Percentiles rank a stretch among this genome's conserved stretches.
Evolutionary conservation across 306 rosid genomes (phyloP).

Genomic region (Astragalus membranaceus): DNA sequence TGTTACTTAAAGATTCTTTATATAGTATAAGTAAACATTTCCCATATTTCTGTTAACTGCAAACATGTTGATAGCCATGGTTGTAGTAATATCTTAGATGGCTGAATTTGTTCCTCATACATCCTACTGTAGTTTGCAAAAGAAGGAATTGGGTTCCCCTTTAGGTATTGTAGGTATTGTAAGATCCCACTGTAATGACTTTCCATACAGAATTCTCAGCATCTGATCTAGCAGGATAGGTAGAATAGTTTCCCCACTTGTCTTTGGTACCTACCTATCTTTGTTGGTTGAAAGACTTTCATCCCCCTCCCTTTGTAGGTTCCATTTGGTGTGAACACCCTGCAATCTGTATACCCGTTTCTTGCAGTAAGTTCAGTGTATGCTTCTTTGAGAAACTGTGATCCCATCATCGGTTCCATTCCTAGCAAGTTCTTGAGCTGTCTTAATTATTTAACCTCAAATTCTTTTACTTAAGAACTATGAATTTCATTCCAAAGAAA

Average conservation of each 20-base stretch:
- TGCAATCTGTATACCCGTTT: background rate
- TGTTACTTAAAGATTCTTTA: constrained; percentile 8
- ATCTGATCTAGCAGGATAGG: background rate
- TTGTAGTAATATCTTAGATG: background rate
- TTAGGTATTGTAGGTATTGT: too few species aligned
- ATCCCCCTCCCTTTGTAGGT: background rate
- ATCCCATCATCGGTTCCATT: background rate
- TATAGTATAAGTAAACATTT: background rate
- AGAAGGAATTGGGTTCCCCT: background rate
- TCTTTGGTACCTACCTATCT: background rate
- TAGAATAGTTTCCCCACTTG: background rate
- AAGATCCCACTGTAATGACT: too few species aligned
- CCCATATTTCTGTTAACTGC: background rate
- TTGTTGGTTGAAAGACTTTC: too few species aligned
- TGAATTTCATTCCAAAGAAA: background rate
- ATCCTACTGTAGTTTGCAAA: background rate
- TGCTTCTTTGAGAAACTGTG: background rate
- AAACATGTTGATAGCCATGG: background rate
- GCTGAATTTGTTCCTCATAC: background rate
- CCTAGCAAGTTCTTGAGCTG: background rate
- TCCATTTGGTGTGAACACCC: background rate
- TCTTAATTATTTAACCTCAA: background rate
- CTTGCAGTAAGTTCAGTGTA: background rate
- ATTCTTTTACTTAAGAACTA: background rate
- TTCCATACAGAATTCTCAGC: too few species aligned